Evolutionary conservation across 371 early-diverging fungal genomes (phyloP).

Genomic region (Rhizopus delemar): DNA sequence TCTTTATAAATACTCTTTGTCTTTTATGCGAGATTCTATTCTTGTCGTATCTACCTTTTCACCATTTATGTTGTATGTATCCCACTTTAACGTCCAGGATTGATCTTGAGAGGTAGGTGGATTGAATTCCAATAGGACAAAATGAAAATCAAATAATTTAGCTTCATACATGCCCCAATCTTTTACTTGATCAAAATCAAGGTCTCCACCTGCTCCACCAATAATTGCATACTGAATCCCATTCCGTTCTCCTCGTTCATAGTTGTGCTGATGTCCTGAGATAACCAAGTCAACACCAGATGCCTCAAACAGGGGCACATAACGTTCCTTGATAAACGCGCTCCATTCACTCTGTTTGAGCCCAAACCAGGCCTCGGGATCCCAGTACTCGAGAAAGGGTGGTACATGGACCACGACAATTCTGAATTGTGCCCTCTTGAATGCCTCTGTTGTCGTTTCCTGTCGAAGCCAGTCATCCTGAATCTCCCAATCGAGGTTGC

Average conservation of each 20-base stretch:
- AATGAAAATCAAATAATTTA: constrained; percentile 57
- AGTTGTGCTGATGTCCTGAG: constrained; percentile 84
- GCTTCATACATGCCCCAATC: constrained; percentile 67
- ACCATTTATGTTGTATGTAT: constrained; percentile 37
- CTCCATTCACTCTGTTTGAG: constrained; percentile 73
- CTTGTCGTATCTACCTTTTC: constrained; percentile 28
- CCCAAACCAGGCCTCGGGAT: constrained; percentile 69
- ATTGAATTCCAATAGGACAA: constrained; percentile 55
- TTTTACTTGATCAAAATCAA: constrained; percentile 69
- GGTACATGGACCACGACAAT: constrained; percentile 77
- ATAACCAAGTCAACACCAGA: constrained; percentile 73
- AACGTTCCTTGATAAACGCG: constrained; percentile 66
- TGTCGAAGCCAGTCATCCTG: constrained; percentile 66
- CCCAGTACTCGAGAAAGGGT: constrained; percentile 83
- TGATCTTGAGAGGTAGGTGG: constrained; percentile 13
- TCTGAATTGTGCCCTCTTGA: constrained; percentile 60
- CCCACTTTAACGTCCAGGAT: constrained; percentile 44
- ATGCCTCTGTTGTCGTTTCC: constrained; percentile 59
- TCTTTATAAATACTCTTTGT: too few species aligned
- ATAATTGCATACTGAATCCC: constrained; percentile 66
- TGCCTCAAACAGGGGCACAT: constrained; percentile 67
- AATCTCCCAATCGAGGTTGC: constrained; percentile 61
- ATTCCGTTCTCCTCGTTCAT: constrained; percentile 62
- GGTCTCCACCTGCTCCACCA: constrained; percentile 76
- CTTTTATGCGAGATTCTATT: constrained; percentile 13